Evolutionary conservation across 192 early-diverging fungal species (phyloP).

Genomic region (Coemansia sp.): DNA sequence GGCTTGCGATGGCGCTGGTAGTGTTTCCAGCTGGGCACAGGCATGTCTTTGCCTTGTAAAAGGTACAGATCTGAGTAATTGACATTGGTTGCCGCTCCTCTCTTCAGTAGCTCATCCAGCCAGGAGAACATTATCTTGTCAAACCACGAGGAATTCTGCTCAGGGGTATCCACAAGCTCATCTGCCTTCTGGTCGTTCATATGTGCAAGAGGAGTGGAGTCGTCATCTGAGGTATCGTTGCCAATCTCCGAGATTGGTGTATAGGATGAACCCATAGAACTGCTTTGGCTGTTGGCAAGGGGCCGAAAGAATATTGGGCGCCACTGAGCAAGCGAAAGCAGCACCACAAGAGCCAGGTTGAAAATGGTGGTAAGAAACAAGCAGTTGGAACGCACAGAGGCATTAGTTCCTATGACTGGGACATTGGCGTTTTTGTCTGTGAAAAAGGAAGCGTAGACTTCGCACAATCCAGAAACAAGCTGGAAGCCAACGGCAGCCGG

Average conservation of each 20-base stretch:
- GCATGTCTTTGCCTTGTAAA: conserved; percentile 56
- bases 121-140: conserved; percentile 57
- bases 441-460: too few relatives aligned
- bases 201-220: conserved; percentile 26
- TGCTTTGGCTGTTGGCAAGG: background rate
- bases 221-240: background rate
- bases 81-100: too few relatives aligned
- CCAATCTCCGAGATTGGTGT: background rate
- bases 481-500: conserved; percentile 10
- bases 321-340: too few relatives aligned
- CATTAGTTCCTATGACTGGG: conserved; percentile 17
- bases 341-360: too few relatives aligned
- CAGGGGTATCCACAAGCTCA: too few relatives aligned
- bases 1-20: conserved; percentile 20
- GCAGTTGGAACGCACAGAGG: conserved; percentile 20
- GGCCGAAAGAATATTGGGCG: conserved; percentile 25
- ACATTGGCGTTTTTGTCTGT: conserved; percentile 11
- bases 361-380: conserved; percentile 16
- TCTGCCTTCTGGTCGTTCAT: too few relatives aligned
- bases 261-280: background rate
- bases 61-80: conserved; percentile 59
- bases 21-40: conserved; percentile 33
- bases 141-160: conserved; percentile 19
- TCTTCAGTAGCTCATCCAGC: conserved; percentile 39
- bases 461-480: too few relatives aligned